Conservation (phyloP, 1,284 basidiomycete genomes). For the Irpex lacteus region DNA sequence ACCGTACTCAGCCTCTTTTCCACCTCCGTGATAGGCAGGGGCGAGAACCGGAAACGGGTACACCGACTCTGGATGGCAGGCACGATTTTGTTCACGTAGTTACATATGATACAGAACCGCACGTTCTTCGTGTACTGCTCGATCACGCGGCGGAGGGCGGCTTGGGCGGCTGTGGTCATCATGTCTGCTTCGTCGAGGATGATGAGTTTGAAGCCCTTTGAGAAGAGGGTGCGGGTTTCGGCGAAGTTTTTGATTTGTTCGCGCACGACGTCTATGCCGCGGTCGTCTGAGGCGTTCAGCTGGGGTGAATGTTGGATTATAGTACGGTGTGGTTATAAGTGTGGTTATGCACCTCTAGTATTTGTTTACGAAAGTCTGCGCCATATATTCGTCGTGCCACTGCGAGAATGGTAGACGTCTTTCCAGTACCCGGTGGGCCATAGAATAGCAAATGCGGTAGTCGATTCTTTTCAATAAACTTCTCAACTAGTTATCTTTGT, state of each 20-base stretch:
- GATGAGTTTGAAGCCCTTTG: conserved; percentile 96
- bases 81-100: conserved; percentile 99
- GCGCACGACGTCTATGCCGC: conserved; percentile 97
- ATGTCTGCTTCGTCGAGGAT: conserved; percentile 99
- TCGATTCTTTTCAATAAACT: conserved; percentile 94
- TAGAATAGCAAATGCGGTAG: conserved; percentile 97
- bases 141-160: conserved; percentile 93
- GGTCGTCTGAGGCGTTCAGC: conserved; percentile 97
- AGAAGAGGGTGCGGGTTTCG: conserved; percentile 88
- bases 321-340: not conserved
- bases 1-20: conserved; percentile 81
- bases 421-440: conserved; percentile 96
- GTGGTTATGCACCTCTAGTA: conserved; percentile 78
- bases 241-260: conserved; percentile 99
- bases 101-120: conserved; percentile 99
- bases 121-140: conserved; percentile 99
- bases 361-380: conserved; percentile 79
- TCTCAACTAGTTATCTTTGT: conserved; percentile 65
- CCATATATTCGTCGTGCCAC: conserved; percentile 95
- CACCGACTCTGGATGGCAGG: conserved; percentile 99
- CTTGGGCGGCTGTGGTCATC: conserved; percentile 99
- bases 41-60: conserved; percentile 97
- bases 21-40: conserved; percentile 84
- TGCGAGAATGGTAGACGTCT: conserved; percentile 97
- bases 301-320: conserved; percentile 24